Evolutionary conservation across 2,329 filamentous ascomycete genomes (phyloP).

Genomic region (Thelonectria rubi): DNA sequence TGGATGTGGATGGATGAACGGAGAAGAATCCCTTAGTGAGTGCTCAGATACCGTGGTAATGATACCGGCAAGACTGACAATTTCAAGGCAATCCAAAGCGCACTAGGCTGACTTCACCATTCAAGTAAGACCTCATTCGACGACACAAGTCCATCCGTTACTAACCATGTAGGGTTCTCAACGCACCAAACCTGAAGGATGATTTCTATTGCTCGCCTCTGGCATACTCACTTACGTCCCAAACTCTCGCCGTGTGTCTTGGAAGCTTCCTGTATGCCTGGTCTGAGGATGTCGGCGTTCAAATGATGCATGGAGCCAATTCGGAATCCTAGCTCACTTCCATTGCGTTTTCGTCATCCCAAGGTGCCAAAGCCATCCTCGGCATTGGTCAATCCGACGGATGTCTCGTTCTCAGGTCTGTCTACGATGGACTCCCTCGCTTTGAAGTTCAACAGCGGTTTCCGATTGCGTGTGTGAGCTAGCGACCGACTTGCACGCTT

Average conservation of each 20-base stretch:
- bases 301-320: slow-evolving; percentile 51
- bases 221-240: slow-evolving; percentile 79
- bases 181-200: slow-evolving; percentile 88
- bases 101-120: slow-evolving; percentile 66
- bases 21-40: slow-evolving; percentile 27
- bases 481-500: slow-evolving; percentile 71
- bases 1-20: slow-evolving; percentile 39
- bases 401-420: slow-evolving; percentile 79
- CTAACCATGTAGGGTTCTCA: slow-evolving; percentile 72
- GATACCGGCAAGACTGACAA: slow-evolving; percentile 16
- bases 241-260: slow-evolving; percentile 85
- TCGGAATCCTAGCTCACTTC: slow-evolving; percentile 73
- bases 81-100: slow-evolving; percentile 29
- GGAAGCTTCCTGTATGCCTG: slow-evolving; percentile 84
- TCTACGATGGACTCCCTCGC: slow-evolving; percentile 73
- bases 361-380: slow-evolving; percentile 81
- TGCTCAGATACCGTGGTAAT: not conserved
- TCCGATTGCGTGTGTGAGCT: slow-evolving; percentile 82
- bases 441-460: slow-evolving; percentile 78
- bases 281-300: slow-evolving; percentile 78
- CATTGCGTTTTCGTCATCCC: slow-evolving; percentile 85
- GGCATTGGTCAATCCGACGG: slow-evolving; percentile 85
- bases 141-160: slow-evolving; percentile 11
- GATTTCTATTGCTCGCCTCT: slow-evolving; percentile 96
- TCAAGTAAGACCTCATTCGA: slow-evolving; percentile 65